Evolutionary conservation across 805 yeast genomes (phyloP), one percentile per base, ranked within the genome.

Genomic region (Phaffomyces opuntiae): DNA sequence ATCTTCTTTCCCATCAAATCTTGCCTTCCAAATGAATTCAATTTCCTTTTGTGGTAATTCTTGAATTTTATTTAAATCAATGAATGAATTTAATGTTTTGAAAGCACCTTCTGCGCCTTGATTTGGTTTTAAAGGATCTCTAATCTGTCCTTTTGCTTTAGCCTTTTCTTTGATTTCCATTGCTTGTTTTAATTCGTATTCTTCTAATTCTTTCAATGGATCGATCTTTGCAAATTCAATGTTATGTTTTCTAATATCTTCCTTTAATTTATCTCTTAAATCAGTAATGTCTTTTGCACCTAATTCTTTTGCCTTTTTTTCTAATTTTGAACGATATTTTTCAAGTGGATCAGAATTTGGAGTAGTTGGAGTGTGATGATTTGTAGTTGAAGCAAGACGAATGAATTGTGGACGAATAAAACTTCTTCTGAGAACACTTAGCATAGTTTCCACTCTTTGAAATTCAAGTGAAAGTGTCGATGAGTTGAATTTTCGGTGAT

Each of bases 1-100:
- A 39, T 78, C 67, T 7, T 79, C 81, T 47, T 76, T 77, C 47
- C 65, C 62, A 38, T 77, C 76, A 66, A 90, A 90, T 53, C 96
- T 76, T 0, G 96, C 88, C 61, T 87, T 80, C 99, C 99, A 93
- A 17, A 93, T 67, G 54, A 76, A 74, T 55, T 86, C 95, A 43
- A 91, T 69, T 56, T 87, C 95, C 50, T 75, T 72, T 4, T 62
- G 54, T 0, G 78, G 74, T 43, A 90, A 73, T 5, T 69, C 72
- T 41, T 65, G 49, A 40, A 87, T 53, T 61, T 88, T 90, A 1
- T 75, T 84, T 8, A 79, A 69, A 45, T 87, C 89, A 36, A 93
- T 63, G 62, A 70, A 91, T 1, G 90, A 78, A 39, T 74, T 70
- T 44, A 93, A 68, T 0, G 87, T 80, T 64, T 88, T 88, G 65